Evolutionary conservation across 2,329 filamentous ascomycete genomes (phyloP).

Genomic region (Apiospora pterosperma): DNA sequence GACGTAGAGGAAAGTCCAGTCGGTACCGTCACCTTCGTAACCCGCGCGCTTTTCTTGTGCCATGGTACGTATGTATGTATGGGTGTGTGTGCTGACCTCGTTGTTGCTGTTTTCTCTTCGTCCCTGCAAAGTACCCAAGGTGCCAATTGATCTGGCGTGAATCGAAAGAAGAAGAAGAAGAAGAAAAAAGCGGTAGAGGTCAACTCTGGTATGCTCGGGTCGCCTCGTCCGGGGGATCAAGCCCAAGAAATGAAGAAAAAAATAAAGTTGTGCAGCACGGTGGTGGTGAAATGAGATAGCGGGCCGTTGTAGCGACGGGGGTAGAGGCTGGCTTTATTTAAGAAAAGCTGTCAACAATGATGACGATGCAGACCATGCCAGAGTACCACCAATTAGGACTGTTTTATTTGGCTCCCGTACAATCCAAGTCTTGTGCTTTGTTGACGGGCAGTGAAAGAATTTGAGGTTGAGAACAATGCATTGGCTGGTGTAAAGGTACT

Average conservation of each 20-base stretch:
- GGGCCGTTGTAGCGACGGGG: too few relatives aligned
- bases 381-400: too few relatives aligned
- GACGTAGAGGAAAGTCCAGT: conserved; percentile 23
- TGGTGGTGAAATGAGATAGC: neutral
- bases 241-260: neutral
- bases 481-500: too few relatives aligned
- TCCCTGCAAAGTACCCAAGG: neutral
- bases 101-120: neutral
- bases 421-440: too few relatives aligned
- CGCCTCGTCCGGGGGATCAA: neutral
- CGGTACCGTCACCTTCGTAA: conserved; percentile 13
- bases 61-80: too few relatives aligned
- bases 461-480: too few relatives aligned
- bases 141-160: neutral
- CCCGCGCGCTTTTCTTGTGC: neutral
- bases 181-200: neutral
- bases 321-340: too few relatives aligned
- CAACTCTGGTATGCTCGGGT: conserved; percentile 7
- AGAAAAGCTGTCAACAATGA: too few relatives aligned
- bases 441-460: too few relatives aligned
- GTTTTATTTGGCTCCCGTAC: too few relatives aligned
- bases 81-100: neutral
- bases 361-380: too few relatives aligned
- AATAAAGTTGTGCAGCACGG: neutral
- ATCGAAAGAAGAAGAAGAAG: neutral